Percentiles rank a stretch among this genome's conserved stretches.
phyloP scores from a whole-genome alignment of 345 rosid species.

The Litchi chinensis region DNA sequence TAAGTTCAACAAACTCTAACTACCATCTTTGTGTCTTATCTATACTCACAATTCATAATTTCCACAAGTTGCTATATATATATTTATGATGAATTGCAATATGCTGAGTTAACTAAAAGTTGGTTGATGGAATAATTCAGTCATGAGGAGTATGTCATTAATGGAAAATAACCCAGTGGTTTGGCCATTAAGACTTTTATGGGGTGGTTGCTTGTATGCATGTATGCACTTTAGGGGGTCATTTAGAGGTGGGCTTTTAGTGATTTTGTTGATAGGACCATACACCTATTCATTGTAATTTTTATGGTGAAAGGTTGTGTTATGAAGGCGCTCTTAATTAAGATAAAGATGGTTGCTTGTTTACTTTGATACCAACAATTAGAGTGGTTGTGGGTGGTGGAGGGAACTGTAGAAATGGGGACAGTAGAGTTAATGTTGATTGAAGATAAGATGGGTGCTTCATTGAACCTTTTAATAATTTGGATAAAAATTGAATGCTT shows the following conservation, averaged over 20 bases:
- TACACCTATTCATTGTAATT: slow-evolving; percentile 12
- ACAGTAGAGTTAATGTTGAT: slow-evolving; percentile 18
- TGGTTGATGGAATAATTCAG: slow-evolving; percentile 21
- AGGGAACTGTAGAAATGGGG: slow-evolving; percentile 16
- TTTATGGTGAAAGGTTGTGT: slow-evolving; percentile 26
- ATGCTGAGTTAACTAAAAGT: not conserved
- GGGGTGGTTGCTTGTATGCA: slow-evolving; percentile 14
- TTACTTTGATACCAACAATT: not conserved
- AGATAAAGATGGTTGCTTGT: not conserved
- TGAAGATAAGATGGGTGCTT: slow-evolving; percentile 14
- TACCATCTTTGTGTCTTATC: not conserved
- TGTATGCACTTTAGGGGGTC: not conserved
- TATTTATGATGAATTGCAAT: slow-evolving; percentile 11
- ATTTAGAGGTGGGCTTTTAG: slow-evolving; percentile 17
- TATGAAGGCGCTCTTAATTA: slow-evolving; percentile 21
- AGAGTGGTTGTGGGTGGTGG: slow-evolving; percentile 28
- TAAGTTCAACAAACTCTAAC: slow-evolving; percentile 21
- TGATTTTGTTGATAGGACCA: slow-evolving; percentile 22
- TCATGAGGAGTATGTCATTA: slow-evolving; percentile 13
- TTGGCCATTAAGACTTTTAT: slow-evolving; percentile 18
- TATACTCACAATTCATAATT: not conserved
- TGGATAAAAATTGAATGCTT: slow-evolving; percentile 18
- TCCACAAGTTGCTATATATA: not conserved
- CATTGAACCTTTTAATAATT: not conserved
- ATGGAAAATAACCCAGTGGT: slow-evolving; percentile 12